Percentiles rank a stretch among this genome's conserved stretches.
phyloP scores from a whole-genome alignment of 2,329 filamentous ascomycete genomes.

The Cercospora citrullina region DNA sequence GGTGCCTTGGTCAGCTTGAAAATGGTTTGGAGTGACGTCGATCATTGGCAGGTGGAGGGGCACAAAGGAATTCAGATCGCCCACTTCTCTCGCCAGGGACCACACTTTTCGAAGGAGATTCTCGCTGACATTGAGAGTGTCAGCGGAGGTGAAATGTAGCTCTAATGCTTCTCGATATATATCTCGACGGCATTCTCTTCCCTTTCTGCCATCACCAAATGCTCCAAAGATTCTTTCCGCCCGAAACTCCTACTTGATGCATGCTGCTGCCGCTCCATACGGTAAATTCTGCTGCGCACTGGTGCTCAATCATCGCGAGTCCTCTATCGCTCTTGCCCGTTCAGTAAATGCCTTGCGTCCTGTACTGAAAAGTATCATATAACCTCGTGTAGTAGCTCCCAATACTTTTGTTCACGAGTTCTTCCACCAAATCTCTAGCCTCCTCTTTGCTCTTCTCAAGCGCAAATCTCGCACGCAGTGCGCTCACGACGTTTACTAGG shows the following conservation, averaged over 20 bases:
- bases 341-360: constrained; percentile 84
- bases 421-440: constrained; percentile 78
- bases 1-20: neutral
- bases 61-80: neutral
- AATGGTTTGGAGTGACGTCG: constrained; percentile 1
- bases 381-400: constrained; percentile 86
- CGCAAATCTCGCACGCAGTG: constrained; percentile 73
- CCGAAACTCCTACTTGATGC: neutral
- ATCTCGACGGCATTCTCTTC: neutral
- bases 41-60: neutral
- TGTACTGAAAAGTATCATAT: constrained; percentile 75
- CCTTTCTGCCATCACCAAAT: neutral
- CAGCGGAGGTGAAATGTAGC: neutral
- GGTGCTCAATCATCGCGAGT: neutral
- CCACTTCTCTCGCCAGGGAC: neutral
- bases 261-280: neutral
- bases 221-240: neutral
- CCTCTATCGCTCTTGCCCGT: neutral
- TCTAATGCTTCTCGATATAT: neutral
- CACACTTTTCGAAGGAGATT: neutral
- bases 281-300: neutral
- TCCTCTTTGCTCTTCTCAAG: constrained; percentile 80
- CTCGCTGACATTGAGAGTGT: neutral
- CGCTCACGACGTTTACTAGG: constrained; percentile 67
- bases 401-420: constrained; percentile 75